phyloP scores from a whole-genome alignment of 805 yeast species.

The Sungouiozyma ichnusensis region DNA sequence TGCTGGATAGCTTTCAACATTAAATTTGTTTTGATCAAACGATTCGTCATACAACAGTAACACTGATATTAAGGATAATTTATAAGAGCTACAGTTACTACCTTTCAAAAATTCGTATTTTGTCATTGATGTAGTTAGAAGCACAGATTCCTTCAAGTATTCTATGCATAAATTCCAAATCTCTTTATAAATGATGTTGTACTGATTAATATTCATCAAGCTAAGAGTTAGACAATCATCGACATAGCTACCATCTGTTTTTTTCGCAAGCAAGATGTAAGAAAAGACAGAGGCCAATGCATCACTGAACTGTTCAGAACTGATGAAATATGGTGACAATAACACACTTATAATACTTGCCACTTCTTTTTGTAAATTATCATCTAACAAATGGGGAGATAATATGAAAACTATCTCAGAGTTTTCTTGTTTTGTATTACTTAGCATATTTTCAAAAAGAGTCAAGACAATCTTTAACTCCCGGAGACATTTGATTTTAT shows the following conservation, averaged over 20 bases:
- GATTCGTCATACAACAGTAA: slow-evolving; percentile 8
- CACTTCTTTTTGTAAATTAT: slow-evolving; percentile 11
- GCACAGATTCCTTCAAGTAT: background rate
- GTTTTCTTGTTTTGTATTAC: slow-evolving; percentile 3
- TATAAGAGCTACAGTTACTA: slow-evolving; percentile 3
- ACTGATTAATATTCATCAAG: background rate
- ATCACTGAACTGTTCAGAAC: background rate
- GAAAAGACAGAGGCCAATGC: slow-evolving; percentile 8
- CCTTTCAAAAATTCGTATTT: slow-evolving; percentile 8
- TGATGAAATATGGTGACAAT: slow-evolving; percentile 1
- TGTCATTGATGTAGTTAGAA: slow-evolving; percentile 4
- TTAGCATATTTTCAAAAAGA: slow-evolving; percentile 5
- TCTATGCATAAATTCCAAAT: slow-evolving; percentile 1
- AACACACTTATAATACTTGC: slow-evolving; percentile 6
- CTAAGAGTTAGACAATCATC: background rate
- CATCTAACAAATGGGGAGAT: slow-evolving; percentile 6
- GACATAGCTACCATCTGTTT: background rate
- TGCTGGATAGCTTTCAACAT: background rate
- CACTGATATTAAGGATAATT: slow-evolving; percentile 11
- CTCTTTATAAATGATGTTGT: background rate
- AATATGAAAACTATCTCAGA: slow-evolving; percentile 6
- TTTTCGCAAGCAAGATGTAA: slow-evolving; percentile 5
- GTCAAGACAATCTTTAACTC: slow-evolving; percentile 13
- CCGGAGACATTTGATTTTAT: slow-evolving; percentile 11
- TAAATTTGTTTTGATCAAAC: slow-evolving; percentile 2